Base-by-base conservation (phyloP, 2,329 filamentous ascomycete species). In the Kalmusia sp. region DNA sequence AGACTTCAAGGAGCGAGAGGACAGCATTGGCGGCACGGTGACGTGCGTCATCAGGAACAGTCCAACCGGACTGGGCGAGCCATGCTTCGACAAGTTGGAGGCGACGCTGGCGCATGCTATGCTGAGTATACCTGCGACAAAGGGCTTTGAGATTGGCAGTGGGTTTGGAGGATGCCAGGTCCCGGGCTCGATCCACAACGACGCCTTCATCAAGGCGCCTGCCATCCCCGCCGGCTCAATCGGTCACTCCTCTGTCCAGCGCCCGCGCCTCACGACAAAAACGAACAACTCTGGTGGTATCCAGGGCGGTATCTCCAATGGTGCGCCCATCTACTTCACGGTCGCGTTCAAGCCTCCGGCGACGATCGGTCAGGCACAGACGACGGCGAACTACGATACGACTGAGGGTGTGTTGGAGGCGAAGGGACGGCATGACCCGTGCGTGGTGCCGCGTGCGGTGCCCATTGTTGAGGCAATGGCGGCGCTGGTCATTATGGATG, bases 281-380 rank as follows among this genome's bases (percentile, higher is more conserved):
- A 97, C 93, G 22, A 98, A 98, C 81, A 92, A 96, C 81, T 93
- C 89, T 2, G 93, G 93, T 11, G 95, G 93, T 59, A 91, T 98
- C 64, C 93, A 98, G 79, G 95, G 93, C 37, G 93, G 93, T 47
- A 98, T 98, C 76, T 89, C 90, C 45, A 98, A 98, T 76, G 95
- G 93, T 52, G 91, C 91, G 31, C 89, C 88, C 54, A 92, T 98
- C 78, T 98, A 95, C 83, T 98, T 98, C 85, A 87, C 90, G 45
- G 88, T 96, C 4, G 93, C 86, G 14, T 98, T 98, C 86, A 98
- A 98, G 83, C 91, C 93, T 8, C 87, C 93, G 2, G 93, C 93
- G 25, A 98, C 95, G 3, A 98, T 98, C 70, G 89, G 91, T 39
- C 89, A 93, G 77, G 89, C 90, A 37, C 93, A 98, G 79, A 83